Conservation (phyloP, 2,329 filamentous ascomycete genomes). For the Aspergillus ibericus region DNA sequence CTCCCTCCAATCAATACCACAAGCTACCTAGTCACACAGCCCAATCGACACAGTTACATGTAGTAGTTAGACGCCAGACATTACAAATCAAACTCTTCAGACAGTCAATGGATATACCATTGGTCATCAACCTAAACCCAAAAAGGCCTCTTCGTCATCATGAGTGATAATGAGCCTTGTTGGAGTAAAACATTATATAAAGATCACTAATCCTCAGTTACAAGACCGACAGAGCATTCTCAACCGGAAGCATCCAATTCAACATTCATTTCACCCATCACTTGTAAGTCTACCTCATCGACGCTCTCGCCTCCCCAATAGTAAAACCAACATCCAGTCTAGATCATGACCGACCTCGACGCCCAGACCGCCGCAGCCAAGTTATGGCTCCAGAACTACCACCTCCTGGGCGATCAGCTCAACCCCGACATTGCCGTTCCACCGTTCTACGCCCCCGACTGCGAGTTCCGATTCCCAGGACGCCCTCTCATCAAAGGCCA, state of each 20-base stretch:
- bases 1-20: no score
- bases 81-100: neutral
- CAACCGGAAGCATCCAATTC: no score
- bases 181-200: neutral
- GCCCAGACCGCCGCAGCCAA: neutral
- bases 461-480: neutral
- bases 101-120: neutral
- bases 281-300: neutral
- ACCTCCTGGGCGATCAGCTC: neutral
- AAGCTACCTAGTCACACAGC: no score
- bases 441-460: neutral
- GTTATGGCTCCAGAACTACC: constrained; percentile 16
- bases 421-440: neutral
- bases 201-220: neutral
- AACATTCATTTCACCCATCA: no score
- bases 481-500: neutral
- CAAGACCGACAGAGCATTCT: no score
- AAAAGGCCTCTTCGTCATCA: neutral
- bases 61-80: neutral
- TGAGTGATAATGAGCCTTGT: neutral
- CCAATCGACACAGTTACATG: no score
- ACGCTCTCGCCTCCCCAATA: no score
- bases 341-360: neutral
- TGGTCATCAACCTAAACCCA: neutral
- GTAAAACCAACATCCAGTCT: neutral